Evolutionary conservation across 1,284 basidiomycete genomes (phyloP), one percentile per base, ranked within the genome.

Genomic region (Sanghuangporus baumii): DNA sequence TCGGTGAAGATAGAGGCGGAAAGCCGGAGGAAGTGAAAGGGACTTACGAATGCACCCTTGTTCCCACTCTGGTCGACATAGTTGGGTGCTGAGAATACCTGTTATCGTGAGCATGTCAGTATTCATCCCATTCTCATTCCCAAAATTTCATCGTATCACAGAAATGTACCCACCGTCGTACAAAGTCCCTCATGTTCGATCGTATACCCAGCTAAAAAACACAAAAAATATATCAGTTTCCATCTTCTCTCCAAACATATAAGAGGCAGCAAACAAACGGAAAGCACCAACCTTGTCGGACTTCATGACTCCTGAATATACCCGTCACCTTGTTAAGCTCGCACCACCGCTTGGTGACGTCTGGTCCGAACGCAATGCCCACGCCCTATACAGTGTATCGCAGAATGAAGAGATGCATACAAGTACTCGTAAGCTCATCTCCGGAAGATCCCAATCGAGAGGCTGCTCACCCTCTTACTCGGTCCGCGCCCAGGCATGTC

Each of bases 271-370:
- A 40, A 36, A 34, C 55, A 11, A 59, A 50, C 52, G 43, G 62
- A 50, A 43, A 18, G 58, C 50, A 63, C 9, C 18, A 67, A 89
- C 91, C 88, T 81, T 96, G 93, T 62, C 97, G 87, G 51, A 99
- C 96, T 83, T 99, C 97, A 75, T 99, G 97, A 68, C 93, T 95
- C 59, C 97, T 89, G 69, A 99, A 89, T 58, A 99, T 83, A 3
- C 93, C 93, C 36, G 93, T 91, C 55, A 98, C 81, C 47, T 88
- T 84, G 74, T 97, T 98, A 40, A 89, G 78, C 64, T 88, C 84
- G 74, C 95, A 98, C 94, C 94, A 97, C 60, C 85, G 78, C 69
- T 81, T 82, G 2, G 93, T 96, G 20, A 96, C 89, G 73, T 98
- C 96, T 0, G 96, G 96, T 16, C 96, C 96, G 74, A 99, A 99